Percentiles rank a stretch among this genome's conserved stretches.
phyloP scores from a whole-genome alignment of 1,284 basidiomycete genomes.

The Ganoderma leucocontextum region DNA sequence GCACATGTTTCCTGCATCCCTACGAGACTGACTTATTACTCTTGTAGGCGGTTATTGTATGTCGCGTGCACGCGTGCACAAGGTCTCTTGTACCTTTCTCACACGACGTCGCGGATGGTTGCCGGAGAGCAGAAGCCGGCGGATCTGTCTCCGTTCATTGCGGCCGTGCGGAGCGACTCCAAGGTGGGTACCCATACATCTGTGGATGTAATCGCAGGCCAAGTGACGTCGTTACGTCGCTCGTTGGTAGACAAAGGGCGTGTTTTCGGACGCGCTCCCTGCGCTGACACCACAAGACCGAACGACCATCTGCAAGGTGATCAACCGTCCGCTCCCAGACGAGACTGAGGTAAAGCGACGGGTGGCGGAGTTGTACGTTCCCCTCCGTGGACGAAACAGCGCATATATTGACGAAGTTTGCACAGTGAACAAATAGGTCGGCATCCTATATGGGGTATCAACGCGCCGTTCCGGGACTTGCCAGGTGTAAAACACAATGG shows the following conservation, averaged over 20 bases:
- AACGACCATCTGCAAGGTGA: conserved; percentile 40
- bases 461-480: conserved; percentile 27
- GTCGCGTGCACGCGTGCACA: conserved; percentile 93
- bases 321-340: conserved; percentile 49
- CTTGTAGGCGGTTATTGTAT: conserved; percentile 79
- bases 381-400: not conserved
- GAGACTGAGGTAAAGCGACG: conserved; percentile 51
- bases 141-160: conserved; percentile 58
- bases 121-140: conserved; percentile 56
- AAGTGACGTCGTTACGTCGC: not conserved
- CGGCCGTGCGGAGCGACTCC: conserved; percentile 45
- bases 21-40: not conserved
- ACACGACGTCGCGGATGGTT: conserved; percentile 57
- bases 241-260: conserved; percentile 19
- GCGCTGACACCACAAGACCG: conserved; percentile 24
- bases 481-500: conserved; percentile 6
- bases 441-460: conserved; percentile 27
- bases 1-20: not conserved
- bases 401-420: conserved; percentile 1
- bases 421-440: conserved; percentile 20
- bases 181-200: conserved; percentile 41
- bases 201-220: not conserved
- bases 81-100: conserved; percentile 72
- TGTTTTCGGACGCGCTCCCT: conserved; percentile 30
- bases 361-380: conserved; percentile 55